Base-by-base conservation (phyloP, 352 stramenopile genomes). In the Pythium brassicae region DNA sequence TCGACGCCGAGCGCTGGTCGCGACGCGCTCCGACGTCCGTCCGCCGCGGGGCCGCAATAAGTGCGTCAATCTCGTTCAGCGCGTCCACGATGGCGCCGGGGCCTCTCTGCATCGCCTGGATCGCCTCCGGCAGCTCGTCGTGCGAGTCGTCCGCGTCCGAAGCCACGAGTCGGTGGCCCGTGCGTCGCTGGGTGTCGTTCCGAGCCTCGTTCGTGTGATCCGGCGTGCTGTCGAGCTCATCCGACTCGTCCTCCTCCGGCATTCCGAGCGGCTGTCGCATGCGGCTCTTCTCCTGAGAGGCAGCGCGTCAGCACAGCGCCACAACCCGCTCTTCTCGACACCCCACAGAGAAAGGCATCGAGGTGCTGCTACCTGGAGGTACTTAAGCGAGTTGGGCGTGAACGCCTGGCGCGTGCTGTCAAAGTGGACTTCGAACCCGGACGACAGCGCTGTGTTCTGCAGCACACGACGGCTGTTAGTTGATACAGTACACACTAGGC, bases 361-460 rank as follows among this genome's bases (percentile, higher is more conserved):
- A 57, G 4, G 12, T 29, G 3, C 35, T 32, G 23, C 12, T 10
- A 87, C 81, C 75, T 89, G 78, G 3, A 92, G 55, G 59, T 87
- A 67, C 53, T 84, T 89, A 40, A 88, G 57, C 37, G 78, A 86
- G 53, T 88, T 92, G 0, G 82, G 82, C 5, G 78, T 92, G 53
- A 80, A 85, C 22, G 69, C 68, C 3, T 79, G 61, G 11, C 71
- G 66, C 4, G 59, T 26, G 4, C 43, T 72, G 57, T 92, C 82
- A 57, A 89, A 78, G 54, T 89, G 75, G 7, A 89, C 59, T 26
- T 91, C 78, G 42, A 76, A 88, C 23, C 81, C 78, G 25, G 76
- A 89, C 25, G 76, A 88, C 52, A 78, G 56, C 26, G 68, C 69
- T n/a, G 81, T 88, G 23, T 62, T 67, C 74, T 85, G 27, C 29